Evolutionary conservation across 1,284 basidiomycete species (phyloP), one percentile per base, ranked within the genome.

Genomic region (Ganoderma lingzhi): DNA sequence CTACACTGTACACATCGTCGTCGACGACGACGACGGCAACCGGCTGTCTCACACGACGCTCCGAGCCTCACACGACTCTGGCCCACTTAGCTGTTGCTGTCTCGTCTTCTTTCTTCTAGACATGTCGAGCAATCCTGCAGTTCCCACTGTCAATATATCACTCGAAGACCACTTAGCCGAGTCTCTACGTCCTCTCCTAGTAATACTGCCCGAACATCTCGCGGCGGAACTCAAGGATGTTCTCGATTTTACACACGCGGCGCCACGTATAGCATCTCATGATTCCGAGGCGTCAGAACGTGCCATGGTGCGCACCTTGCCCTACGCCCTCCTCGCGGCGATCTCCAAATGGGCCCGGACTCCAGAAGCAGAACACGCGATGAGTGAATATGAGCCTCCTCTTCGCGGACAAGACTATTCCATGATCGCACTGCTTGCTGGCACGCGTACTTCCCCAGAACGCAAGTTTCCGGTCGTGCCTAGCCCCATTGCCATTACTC

Each of bases 371-470:
- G 74, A 75, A 61, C 73, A 76, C 0, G 78, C 80, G n/a, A 82
- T 94, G 61, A 77, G 79, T 30, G 76, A 80, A 8, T 82, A 82
- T 63, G 79, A 79, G 6, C 84, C 85, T 12, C 78, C 82, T 6
- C 80, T 94, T 69, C 80, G 88, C 70, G 81, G 86, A 10, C 79
- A 80, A 32, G 82, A 84, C 23, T 94, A 92, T 77, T 82, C 84
- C 14, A 93, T 93, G 87, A 80, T 93, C 61, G 81, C 92, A n/a
- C 82, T 95, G 35, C 86, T 95, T 3, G 93, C 93, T 23, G 93
- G 93, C 37, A 86, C 90, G 3, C 87, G 84, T 44, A 91, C 93
- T 19, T 91, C 91, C 6, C 93, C 93, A 17, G 88, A 92, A 68
- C 87, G 90, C 63, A 87, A 84, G 60, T 91, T 93, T 70, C 89